phyloP scores from a whole-genome alignment of 1,284 basidiomycete species.

The Sparassis latifolia region DNA sequence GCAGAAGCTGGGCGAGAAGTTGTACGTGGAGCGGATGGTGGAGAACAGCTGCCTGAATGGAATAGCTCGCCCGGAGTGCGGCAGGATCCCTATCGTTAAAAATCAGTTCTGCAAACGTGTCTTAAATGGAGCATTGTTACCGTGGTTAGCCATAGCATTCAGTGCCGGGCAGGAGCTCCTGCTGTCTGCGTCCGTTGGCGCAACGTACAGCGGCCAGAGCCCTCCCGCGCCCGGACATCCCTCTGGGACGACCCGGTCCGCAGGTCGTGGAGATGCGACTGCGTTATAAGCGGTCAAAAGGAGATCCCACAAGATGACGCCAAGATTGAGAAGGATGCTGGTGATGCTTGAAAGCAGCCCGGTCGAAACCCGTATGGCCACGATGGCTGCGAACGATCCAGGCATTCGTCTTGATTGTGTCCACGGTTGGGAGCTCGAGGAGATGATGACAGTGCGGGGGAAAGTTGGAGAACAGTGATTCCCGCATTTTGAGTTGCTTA shows the following conservation, averaged over 20 bases:
- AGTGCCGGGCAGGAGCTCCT: conserved; percentile 63
- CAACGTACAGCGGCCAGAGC: conserved; percentile 59
- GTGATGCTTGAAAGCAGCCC: conserved; percentile 12
- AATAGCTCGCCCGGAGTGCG: conserved; percentile 61
- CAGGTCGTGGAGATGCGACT: conserved; percentile 40
- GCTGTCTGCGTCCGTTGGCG: conserved; percentile 56
- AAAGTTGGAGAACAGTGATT: too few species aligned
- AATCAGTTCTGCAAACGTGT: not conserved
- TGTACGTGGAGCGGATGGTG: conserved; percentile 50
- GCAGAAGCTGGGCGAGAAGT: conserved; percentile 63
- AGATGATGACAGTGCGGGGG: too few species aligned
- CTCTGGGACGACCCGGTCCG: conserved; percentile 47
- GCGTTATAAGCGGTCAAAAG: conserved; percentile 49
- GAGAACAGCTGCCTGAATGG: conserved; percentile 50
- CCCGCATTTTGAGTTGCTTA: too few species aligned
- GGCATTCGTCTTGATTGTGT: conserved; percentile 3
- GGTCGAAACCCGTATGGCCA: conserved; percentile 9
- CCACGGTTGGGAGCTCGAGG: too few species aligned
- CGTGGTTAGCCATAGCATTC: conserved; percentile 73
- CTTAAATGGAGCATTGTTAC: conserved; percentile 30
- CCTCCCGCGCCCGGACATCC: conserved; percentile 58
- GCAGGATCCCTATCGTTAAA: conserved; percentile 48
- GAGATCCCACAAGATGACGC: conserved; percentile 33
- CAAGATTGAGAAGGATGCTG: conserved; percentile 8
- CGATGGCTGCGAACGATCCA: conserved; percentile 9